Base-by-base conservation (phyloP, 108 stramenopile genomes). In the Licmophora abbreviata region DNA sequence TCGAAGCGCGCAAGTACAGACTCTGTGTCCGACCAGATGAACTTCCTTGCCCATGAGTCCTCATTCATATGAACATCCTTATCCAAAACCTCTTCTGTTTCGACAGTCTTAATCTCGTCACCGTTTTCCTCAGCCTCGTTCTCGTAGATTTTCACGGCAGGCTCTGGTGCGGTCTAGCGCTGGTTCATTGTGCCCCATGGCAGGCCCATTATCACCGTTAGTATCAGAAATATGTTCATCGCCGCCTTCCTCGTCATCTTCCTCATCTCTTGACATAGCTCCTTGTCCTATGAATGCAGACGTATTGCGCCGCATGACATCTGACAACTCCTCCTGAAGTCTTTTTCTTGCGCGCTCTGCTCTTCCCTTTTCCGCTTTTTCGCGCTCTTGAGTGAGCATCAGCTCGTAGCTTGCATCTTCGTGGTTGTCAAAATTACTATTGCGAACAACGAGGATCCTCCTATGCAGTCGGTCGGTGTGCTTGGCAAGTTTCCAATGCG, bases 11-110 rank as follows among this genome's bases (percentile, higher is more conserved):
- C 74, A 36, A 88, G 74, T 32, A 85, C 72, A 34, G 55, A 56
- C 51, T 88, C 86, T 30, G 50, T 68, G 23, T 83, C 75, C 26
- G 73, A 51, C 91, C 91, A 88, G 35, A 83, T 64, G 46, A 85
- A 92, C 33, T 56, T 47, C 51, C 54, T 79, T 22, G 88, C 88
- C 88, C 88, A 91, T 7, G 54, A 61, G 59, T 76, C 79, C n/a
- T 58, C 48, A 47, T 83, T 73, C 25, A n/a, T n/a, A n/a, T n/a
- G n/a, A n/a, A n/a, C n/a, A n/a, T n/a, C n/a, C n/a, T n/a, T n/a
- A n/a, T n/a, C n/a, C n/a, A n/a, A n/a, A n/a, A n/a, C n/a, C 11
- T 12, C 21, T 10, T 10, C 17, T 44, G 40, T 15, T 11, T 44
- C 12, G 22, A 33, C 26, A n/a, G 46, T 51, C 17, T 41, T 66